These are phyloP conservation scores for Camillea tinctor DNA, from an alignment of 2,329 filamentous ascomycete genomes.

Conservation along the genomic window DNA sequence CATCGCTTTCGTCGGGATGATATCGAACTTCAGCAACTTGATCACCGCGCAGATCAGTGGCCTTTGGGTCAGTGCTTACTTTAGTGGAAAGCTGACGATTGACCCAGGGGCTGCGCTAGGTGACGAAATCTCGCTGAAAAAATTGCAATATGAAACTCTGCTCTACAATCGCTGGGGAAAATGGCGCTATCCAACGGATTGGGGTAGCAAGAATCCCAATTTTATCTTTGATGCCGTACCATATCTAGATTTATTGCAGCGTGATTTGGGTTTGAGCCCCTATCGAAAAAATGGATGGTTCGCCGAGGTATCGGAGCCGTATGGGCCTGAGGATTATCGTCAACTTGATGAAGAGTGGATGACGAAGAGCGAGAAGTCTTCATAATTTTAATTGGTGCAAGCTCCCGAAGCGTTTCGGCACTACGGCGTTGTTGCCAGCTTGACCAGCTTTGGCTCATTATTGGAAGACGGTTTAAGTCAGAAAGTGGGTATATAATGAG, in stretches of 20 bases:
- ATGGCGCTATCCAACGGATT: constrained; percentile 67
- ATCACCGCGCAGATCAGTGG: constrained; percentile 46
- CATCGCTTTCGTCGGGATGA: constrained; percentile 48
- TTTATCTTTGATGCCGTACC: constrained; percentile 76
- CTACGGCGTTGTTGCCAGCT: too few species aligned
- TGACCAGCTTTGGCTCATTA: too few species aligned
- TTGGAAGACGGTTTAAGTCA: too few species aligned
- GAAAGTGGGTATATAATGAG: too few species aligned
- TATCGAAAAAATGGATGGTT: constrained; percentile 54
- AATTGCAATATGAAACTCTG: constrained; percentile 53
- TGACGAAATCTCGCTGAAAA: constrained; percentile 38
- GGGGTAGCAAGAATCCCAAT: constrained; percentile 62
- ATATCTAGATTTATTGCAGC: constrained; percentile 67
- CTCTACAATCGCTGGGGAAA: constrained; percentile 67
- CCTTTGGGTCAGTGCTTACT: constrained; percentile 57
- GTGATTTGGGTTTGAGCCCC: constrained; percentile 61
- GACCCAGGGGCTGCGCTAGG: constrained; percentile 20
- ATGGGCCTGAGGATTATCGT: constrained; percentile 58
- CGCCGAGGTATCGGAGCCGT: constrained; percentile 54
- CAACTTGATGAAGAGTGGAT: constrained; percentile 54
- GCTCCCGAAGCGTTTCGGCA: too few species aligned
- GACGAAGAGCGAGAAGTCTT: constrained; percentile 4
- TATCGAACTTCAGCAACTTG: constrained; percentile 44
- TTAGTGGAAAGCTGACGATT: constrained; percentile 38
- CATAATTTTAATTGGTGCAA: too few species aligned